Percentiles rank a stretch among this genome's conserved stretches.
Evolutionary conservation across 495 filamentous ascomycete genomes (phyloP).

Genomic region (Bombardia bombarda): DNA sequence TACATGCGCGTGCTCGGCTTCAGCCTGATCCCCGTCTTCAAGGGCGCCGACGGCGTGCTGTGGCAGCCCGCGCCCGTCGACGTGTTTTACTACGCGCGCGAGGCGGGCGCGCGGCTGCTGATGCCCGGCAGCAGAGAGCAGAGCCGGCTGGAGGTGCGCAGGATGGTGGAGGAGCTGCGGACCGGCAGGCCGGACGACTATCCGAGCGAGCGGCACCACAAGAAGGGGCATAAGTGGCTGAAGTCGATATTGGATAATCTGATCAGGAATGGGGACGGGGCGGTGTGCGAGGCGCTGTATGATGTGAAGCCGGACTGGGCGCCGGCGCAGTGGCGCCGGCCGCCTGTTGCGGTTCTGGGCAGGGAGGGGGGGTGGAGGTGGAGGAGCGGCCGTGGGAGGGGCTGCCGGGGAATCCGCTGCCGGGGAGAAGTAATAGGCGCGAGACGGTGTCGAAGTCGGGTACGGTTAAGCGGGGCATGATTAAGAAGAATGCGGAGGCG

Average conservation of each 20-base stretch:
- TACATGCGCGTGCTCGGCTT: conserved; percentile 15
- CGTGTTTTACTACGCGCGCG: conserved; percentile 6
- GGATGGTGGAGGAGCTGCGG: conserved; percentile 17
- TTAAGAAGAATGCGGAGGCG: no score
- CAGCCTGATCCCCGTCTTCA: conserved; percentile 11
- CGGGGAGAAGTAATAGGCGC: no score
- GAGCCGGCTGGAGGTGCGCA: conserved; percentile 3
- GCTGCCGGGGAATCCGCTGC: no score
- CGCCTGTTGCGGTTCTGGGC: no score
- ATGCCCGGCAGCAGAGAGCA: conserved; percentile 1
- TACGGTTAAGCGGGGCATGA: no score
- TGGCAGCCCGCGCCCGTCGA: conserved; percentile 14
- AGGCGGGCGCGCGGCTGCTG: conserved; percentile 6
- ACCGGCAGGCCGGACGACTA: conserved; percentile 3
- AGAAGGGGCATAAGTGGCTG: conserved; percentile 9
- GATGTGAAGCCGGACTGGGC: conserved; percentile 9
- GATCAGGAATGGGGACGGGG: conserved; percentile 10
- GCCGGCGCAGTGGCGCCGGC: no score
- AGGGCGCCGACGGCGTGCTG: conserved; percentile 4
- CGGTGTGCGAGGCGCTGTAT: conserved; percentile 13
- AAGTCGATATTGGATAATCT: conserved; percentile 7
- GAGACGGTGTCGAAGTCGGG: no score
- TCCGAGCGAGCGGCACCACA: conserved; percentile 3
- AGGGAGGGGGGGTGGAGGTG: no score
- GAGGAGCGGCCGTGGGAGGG: no score